Conservation (phyloP, 139 green algal genomes). For the Desmodesmus armatus region DNA sequence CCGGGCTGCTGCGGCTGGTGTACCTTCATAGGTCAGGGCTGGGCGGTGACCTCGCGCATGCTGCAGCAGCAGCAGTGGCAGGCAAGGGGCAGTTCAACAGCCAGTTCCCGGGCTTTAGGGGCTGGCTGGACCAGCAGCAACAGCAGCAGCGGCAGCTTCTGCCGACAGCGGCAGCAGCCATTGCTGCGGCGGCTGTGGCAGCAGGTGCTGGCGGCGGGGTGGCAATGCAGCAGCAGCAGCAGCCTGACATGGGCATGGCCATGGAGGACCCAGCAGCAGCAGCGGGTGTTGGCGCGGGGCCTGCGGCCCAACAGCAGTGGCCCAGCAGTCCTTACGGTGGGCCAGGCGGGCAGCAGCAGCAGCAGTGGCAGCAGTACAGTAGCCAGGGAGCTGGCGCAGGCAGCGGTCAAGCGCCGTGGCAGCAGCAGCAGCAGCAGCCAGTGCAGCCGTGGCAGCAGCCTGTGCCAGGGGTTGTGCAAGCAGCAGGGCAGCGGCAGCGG, state of each 20-base stretch:
- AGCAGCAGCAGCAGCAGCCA: neutral
- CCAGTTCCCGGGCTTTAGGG: neutral
- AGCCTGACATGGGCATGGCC: neutral
- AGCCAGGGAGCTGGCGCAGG: too few species aligned
- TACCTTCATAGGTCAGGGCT: neutral
- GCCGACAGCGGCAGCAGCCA: too few species aligned
- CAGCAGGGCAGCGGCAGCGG: neutral
- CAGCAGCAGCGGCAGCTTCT: neutral
- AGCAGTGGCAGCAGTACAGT: neutral
- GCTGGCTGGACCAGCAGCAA: neutral
- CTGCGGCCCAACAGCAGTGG: neutral
- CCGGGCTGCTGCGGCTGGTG: neutral
- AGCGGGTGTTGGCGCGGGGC: neutral
- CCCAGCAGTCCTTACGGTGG: too few species aligned
- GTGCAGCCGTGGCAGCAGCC: neutral
- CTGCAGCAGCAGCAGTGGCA: constrained; percentile 9
- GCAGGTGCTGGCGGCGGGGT: too few species aligned
- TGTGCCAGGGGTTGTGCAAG: neutral
- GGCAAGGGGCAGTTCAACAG: neutral
- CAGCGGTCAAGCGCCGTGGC: neutral
- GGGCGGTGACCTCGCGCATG: neutral
- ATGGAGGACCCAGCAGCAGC: neutral
- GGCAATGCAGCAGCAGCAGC: neutral
- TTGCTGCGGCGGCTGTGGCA: too few species aligned
- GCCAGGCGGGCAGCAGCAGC: neutral